Evolutionary conservation across 768 basidiomycete genomes (phyloP), one percentile per base, ranked within the genome.

Genomic region (Basidioascus undulatus): DNA sequence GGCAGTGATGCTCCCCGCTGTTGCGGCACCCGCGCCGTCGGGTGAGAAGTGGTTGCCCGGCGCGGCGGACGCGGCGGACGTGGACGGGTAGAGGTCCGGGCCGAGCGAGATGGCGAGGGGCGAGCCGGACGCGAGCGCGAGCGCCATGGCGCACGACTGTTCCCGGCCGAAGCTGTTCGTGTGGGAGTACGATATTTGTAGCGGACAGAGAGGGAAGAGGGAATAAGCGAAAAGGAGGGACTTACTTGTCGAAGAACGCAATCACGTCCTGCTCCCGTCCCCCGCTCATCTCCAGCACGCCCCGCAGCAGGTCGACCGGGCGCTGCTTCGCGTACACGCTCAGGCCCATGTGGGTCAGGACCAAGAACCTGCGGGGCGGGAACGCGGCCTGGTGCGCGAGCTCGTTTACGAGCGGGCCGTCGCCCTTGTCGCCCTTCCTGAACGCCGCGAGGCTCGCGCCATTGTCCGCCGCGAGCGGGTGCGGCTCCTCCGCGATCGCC

Each of bases 91-190:
- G 13, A n/a, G 30, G 35, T 26, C 19, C 30, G 10, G 27, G 27
- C 41, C 16, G 42, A 35, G 15, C 6, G 23, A 7, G 37, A 47
- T 27, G 1, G 48, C 33, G 41, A 84, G 57, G 57, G 75, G 83
- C 1, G 74, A 74, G 55, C 77, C 79, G 44, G 76, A 69, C 0
- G 83, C 80, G 42, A 94, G 66, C 10, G 74, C 77, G 12, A 89
- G 66, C 15, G 83, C 69, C 79, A 92, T 87, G 5, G 81, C 76
- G 50, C 83, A 87, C 3, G 81, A 77, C 52, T 89, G 80, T 55
- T 86, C 80, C 40, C 82, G 70, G 35, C 86, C 84, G 56, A 79
- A 92, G 53, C 86, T 89, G 49, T 3, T n/a, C 20, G 24, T 32
- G 21, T n/a, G 19, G 44, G 30, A 4, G 26, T 10, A 13, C 15